These are phyloP conservation scores for Aspergillus sp. DNA, from an alignment of 2,329 filamentous ascomycete species.

Conservation along the genomic window DNA sequence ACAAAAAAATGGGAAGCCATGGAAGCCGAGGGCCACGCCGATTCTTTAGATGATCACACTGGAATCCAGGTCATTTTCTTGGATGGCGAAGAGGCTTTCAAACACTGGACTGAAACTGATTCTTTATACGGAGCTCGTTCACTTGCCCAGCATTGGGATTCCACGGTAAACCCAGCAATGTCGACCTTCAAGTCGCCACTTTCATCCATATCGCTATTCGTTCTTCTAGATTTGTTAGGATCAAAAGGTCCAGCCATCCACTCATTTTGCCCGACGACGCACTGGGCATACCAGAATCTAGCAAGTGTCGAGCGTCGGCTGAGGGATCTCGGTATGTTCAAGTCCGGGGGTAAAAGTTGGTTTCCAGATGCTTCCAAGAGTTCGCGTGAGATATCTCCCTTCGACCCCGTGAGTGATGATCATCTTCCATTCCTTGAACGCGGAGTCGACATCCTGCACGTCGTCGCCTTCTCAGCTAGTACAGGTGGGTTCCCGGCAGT, in stretches of 20 bases:
- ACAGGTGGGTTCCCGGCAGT: constrained; percentile 65
- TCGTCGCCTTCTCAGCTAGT: constrained; percentile 69
- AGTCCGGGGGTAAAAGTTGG: constrained; percentile 59
- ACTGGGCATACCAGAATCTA: constrained; percentile 87
- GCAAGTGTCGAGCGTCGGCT: constrained; percentile 72
- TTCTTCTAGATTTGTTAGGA: constrained; percentile 89
- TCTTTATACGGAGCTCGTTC: constrained; percentile 85
- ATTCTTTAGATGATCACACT: constrained; percentile 67
- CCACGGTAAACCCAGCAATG: constrained; percentile 64
- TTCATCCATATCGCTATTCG: constrained; percentile 79
- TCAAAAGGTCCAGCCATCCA: constrained; percentile 67
- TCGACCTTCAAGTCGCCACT: constrained; percentile 75
- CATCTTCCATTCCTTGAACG: constrained; percentile 86
- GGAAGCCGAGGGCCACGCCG: constrained; percentile 56
- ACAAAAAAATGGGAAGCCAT: constrained; percentile 79
- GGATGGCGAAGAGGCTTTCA: constrained; percentile 93
- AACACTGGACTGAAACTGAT: constrained; percentile 74
- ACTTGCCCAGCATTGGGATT: constrained; percentile 80
- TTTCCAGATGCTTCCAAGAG: constrained; percentile 64
- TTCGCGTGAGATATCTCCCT: constrained; percentile 46
- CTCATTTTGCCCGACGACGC: constrained; percentile 84
- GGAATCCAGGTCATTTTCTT: constrained; percentile 87
- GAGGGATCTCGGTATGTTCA: constrained; percentile 64
- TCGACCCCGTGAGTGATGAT: constrained; percentile 71
- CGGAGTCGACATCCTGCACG: constrained; percentile 83